phyloP scores from a whole-genome alignment of 2,329 filamentous ascomycete genomes.

The Cytospora piceae region DNA sequence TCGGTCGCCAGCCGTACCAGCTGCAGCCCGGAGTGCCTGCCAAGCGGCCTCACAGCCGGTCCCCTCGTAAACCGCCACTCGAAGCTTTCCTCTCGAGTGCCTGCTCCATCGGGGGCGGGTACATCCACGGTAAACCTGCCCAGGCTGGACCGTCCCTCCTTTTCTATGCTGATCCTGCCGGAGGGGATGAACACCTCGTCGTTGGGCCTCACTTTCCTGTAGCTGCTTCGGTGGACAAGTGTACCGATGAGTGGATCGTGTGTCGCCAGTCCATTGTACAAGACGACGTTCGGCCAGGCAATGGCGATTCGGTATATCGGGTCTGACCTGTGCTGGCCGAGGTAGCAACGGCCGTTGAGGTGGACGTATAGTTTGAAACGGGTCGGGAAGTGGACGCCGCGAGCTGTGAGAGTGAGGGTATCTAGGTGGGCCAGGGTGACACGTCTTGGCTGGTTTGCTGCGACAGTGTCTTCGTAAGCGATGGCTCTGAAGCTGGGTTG shows the following conservation, averaged over 20 bases:
- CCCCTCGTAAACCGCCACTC: slow-evolving; percentile 15
- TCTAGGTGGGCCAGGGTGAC: background rate
- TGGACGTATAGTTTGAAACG: slow-evolving; percentile 10
- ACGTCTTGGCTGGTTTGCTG: background rate
- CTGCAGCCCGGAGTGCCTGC: slow-evolving; percentile 5
- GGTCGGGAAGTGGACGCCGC: background rate
- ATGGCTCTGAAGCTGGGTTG: background rate
- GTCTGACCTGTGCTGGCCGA: background rate
- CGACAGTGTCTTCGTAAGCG: background rate
- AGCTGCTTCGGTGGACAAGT: background rate
- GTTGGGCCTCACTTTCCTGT: no score
- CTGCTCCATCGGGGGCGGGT: background rate
- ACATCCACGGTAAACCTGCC: background rate
- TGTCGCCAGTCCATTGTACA: background rate
- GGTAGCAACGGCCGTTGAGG: background rate
- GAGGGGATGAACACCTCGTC: background rate
- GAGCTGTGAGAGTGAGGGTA: background rate
- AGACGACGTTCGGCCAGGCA: background rate
- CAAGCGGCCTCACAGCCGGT: background rate
- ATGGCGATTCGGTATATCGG: slow-evolving; percentile 4
- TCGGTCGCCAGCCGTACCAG: slow-evolving; percentile 18
- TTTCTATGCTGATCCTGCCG: background rate
- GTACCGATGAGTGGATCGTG: slow-evolving; percentile 4
- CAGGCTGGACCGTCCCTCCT: background rate
- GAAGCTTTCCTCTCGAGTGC: slow-evolving; percentile 9